A percentile compares a stretch with the other conserved stretches of the same genome.
Conservation (phyloP, 1,284 basidiomycete species). For the Ceratobasidium sp. region DNA sequence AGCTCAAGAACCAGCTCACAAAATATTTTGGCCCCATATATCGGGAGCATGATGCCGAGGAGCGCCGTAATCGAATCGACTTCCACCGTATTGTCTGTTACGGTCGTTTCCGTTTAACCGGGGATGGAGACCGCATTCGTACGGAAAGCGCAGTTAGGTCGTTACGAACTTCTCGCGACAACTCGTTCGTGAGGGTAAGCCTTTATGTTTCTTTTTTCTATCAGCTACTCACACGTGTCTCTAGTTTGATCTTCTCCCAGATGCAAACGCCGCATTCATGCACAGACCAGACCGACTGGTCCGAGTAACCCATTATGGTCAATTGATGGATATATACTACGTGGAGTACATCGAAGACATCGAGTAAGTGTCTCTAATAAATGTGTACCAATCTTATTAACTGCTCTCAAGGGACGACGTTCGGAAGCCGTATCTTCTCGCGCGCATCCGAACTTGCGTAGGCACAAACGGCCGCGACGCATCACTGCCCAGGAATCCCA, state of each 20-base stretch:
- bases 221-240: too few species aligned
- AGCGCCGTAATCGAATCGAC: background rate
- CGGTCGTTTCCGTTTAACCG: conserved; percentile 7
- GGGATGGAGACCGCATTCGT: conserved; percentile 20
- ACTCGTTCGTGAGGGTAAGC: conserved; percentile 23
- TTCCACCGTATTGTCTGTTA: conserved; percentile 4
- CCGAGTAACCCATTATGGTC: conserved; percentile 1
- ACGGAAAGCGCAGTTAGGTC: background rate
- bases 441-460: conserved; percentile 4
- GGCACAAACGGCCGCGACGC: conserved; percentile 26
- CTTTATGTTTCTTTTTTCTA: background rate
- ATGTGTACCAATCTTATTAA: background rate
- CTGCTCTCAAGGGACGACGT: background rate
- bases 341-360: conserved; percentile 9
- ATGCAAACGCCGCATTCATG: background rate
- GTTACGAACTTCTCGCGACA: background rate
- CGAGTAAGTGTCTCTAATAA: conserved; percentile 10
- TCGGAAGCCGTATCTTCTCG: conserved; percentile 16
- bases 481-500: background rate
- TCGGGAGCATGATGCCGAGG: background rate
- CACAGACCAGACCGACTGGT: background rate
- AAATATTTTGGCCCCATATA: conserved; percentile 14
- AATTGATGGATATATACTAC: conserved; percentile 17
- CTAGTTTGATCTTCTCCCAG: background rate
- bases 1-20: background rate